Conservation (phyloP, 371 early-diverging fungal species). For the Blyttiomyces sp. region DNA sequence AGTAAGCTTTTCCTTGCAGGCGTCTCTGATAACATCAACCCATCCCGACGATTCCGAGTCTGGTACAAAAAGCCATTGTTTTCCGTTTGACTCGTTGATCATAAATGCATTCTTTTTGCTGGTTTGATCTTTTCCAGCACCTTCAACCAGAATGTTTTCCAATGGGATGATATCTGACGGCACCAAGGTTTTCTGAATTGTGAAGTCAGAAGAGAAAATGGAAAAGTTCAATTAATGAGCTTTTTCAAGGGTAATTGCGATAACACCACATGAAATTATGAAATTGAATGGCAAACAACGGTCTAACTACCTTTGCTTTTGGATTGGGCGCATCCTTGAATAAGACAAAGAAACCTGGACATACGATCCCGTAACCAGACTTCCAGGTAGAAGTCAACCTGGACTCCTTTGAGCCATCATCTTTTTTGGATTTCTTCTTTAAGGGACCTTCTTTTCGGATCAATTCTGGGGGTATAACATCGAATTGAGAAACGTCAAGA, state of each 20-base stretch:
- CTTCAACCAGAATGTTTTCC: constrained; percentile 18
- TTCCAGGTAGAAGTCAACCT: constrained; percentile 36
- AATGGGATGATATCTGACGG: constrained; percentile 36
- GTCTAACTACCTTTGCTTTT: constrained; percentile 19
- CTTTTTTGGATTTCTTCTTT: constrained; percentile 29
- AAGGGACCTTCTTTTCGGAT: constrained; percentile 44
- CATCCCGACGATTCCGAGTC: constrained; percentile 37
- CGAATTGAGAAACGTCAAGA: constrained; percentile 24
- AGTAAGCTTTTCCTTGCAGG: no score
- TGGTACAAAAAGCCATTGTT: constrained; percentile 31
- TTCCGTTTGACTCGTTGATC: constrained; percentile 17
- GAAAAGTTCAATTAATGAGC: not conserved
- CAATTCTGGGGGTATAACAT: constrained; percentile 40
- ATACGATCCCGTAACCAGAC: constrained; percentile 32
- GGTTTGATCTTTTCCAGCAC: constrained; percentile 31
- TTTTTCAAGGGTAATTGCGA: not conserved
- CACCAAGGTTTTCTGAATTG: constrained; percentile 15
- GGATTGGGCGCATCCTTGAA: constrained; percentile 41
- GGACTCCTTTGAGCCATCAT: constrained; percentile 28
- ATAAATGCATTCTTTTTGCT: constrained; percentile 39
- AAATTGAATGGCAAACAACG: not conserved
- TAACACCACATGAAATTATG: not conserved
- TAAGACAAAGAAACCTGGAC: constrained; percentile 43
- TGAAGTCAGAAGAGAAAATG: not conserved
- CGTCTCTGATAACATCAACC: constrained; percentile 31